Evolutionary conservation across 805 yeast genomes (phyloP), one percentile per base, ranked within the genome.

Genomic region (Pichia paraexigua): DNA sequence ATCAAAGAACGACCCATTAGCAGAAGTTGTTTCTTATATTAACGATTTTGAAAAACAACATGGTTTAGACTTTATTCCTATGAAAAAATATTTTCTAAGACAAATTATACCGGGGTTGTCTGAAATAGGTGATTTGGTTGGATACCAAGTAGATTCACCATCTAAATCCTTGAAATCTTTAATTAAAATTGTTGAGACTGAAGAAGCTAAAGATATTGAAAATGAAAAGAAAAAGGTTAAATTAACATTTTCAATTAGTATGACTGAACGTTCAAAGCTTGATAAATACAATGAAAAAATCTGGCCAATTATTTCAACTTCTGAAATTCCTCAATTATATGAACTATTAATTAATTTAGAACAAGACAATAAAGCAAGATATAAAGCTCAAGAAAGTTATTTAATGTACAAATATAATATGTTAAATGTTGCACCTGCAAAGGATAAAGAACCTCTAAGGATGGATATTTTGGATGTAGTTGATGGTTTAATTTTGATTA

Each of bases 401-500:
- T 65, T 94, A 40, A 72, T 75, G 50, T 80, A 82, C 61, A 75
- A 78, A 53, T 76, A 80, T 53, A 75, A 76, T 20, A 66, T 79
- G 43, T 66, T 90, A 48, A 71, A 69, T 51, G 71, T 76, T 2
- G 71, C 79, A 37, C 88, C 94, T 7, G 49, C 52, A 0, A 63
- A 64, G 0, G 55, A 58, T 2, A 82, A 83, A 50, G 62, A 64
- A 17, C 53, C 51, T 2, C 59, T 76, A 27, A 69, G 70, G 11
- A 58, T 59, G 1, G 74, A 77, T 27, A 67, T 90, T 5, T 69
- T 70, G 43, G 79, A 77, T 11, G 73, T 80, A 75, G 79, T 80
- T 0, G 82, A 80, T 15, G 95, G 85, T 37, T 79, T 91, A 83
- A 79, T 90, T 4, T 68, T 84, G 17, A 79, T 92, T 17, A 76